Base-by-base conservation (phyloP, 495 filamentous ascomycete species). In the Aspergillus bridgeri region DNA sequence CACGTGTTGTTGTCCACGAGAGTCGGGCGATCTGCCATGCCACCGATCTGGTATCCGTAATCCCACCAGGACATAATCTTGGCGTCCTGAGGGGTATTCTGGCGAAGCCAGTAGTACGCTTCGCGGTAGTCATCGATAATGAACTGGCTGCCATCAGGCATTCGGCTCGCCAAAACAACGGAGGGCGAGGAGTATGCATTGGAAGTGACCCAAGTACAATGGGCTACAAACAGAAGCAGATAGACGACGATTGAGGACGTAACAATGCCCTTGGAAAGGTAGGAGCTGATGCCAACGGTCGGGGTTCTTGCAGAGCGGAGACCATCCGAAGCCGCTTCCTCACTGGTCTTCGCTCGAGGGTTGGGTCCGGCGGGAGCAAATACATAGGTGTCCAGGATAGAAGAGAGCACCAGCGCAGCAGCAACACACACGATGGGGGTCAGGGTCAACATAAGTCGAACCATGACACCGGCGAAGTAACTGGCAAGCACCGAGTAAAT, bases 51-150 rank as follows among this genome's bases (percentile, higher is more conserved):
- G 76, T 99, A 99, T 51, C 95, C 95, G 63, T 99, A 99, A 69
- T 99, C 95, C 95, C 95, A 99, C 95, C 95, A 99, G 17, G 91
- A 92, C 95, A 98, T 98, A 67, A 99, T 89, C 83, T 99, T 99
- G 64, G 95, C 93, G 67, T 96, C 89, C 48, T 92, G 82, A 18
- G 86, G 79, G 3, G 95, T 98, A 71, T 99, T 99, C 73, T 98
- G 96, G 61, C 95, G 89, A 48, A 99, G 86, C 95, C 95, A 99
- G 75, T 99, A 96, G 79, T 99, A 99, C 3, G 95, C 95, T 80
- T 99, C 95, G 67, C 95, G 88, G 74, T 99, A 99, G 72, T 99
- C 95, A 66, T 99, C 95, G 67, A 99, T 99, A 72, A 99, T 98
- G 75, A 93, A 91, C 64, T 98, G 94, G 64, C 88, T 92, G 54